phyloP scores from a whole-genome alignment of 1,284 basidiomycete genomes.

The Rugosomyces carneus region DNA sequence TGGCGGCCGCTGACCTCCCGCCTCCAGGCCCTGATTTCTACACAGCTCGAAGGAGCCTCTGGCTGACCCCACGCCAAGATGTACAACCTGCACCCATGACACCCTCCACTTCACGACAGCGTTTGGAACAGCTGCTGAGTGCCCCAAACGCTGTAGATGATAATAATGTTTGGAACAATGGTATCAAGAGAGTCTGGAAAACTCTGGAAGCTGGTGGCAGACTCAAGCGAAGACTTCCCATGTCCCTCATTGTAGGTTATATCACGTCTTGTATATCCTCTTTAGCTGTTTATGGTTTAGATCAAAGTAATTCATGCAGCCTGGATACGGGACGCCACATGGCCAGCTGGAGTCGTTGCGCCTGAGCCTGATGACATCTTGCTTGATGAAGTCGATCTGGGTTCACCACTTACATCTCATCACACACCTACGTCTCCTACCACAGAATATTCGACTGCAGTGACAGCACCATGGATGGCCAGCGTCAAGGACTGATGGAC shows the following conservation, averaged over 20 bases:
- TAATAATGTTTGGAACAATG: conserved; percentile 50
- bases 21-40: conserved; percentile 60
- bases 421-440: conserved; percentile 12
- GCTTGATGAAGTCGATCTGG: conserved; percentile 13
- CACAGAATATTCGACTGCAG: conserved; percentile 17
- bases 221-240: conserved; percentile 52
- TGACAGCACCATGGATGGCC: conserved; percentile 20
- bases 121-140: conserved; percentile 49
- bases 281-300: conserved; percentile 30
- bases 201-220: conserved; percentile 49
- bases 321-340: conserved; percentile 69
- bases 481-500: conserved; percentile 4
- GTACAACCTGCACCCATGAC: conserved; percentile 17
- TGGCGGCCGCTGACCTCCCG: conserved; percentile 39
- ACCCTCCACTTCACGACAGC: conserved; percentile 36
- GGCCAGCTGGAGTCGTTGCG: conserved; percentile 54
- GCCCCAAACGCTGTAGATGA: conserved; percentile 41
- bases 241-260: conserved; percentile 53
- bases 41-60: conserved; percentile 51
- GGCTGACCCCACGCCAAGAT: conserved; percentile 37
- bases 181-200: conserved; percentile 57
- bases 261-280: conserved; percentile 12
- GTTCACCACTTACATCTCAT: conserved; percentile 10
- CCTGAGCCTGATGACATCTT: conserved; percentile 54
- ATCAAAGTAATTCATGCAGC: conserved; percentile 65